These are phyloP conservation scores for Daldinia vernicosa DNA, from an alignment of 495 filamentous ascomycete genomes.

Conservation along the genomic window DNA sequence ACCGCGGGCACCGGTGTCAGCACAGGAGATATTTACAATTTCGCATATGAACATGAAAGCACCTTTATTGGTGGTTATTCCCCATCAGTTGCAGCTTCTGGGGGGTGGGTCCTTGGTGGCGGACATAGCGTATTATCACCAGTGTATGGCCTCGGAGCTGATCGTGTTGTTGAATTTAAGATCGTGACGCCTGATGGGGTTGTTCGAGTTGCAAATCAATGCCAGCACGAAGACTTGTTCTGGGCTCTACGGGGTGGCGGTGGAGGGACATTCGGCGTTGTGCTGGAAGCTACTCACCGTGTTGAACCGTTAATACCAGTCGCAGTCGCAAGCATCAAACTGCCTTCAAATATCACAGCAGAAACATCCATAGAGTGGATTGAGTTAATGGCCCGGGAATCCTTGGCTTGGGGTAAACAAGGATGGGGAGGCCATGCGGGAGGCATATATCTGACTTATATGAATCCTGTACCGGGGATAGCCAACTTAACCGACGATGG, in stretches of 20 bases:
- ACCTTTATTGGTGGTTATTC: constrained; percentile 51
- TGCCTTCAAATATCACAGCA: not conserved
- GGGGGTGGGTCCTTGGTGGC: constrained; percentile 70
- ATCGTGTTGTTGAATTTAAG: constrained; percentile 60
- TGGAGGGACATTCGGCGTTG: not conserved
- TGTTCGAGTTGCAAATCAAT: not conserved
- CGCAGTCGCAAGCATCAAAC: not conserved
- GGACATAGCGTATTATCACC: constrained; percentile 65
- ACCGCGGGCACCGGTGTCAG: constrained; percentile 53
- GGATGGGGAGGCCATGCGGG: constrained; percentile 60
- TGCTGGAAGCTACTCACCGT: not conserved
- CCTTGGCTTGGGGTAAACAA: constrained; percentile 54
- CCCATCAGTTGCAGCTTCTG: constrained; percentile 59
- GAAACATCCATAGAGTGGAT: constrained; percentile 45
- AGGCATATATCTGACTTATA: constrained; percentile 50
- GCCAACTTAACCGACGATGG: not conserved
- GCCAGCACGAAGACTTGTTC: not conserved
- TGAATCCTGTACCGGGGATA: constrained; percentile 47
- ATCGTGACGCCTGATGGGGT: not conserved
- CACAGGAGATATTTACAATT: constrained; percentile 50
- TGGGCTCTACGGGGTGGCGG: not conserved
- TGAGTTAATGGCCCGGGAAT: constrained; percentile 53
- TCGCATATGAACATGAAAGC: constrained; percentile 46
- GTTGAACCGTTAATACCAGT: not conserved
- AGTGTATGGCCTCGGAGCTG: constrained; percentile 68